Evolutionary conservation across 1,284 basidiomycete species (phyloP), one percentile per base, ranked within the genome.

Genomic region (Trametes pubescens): DNA sequence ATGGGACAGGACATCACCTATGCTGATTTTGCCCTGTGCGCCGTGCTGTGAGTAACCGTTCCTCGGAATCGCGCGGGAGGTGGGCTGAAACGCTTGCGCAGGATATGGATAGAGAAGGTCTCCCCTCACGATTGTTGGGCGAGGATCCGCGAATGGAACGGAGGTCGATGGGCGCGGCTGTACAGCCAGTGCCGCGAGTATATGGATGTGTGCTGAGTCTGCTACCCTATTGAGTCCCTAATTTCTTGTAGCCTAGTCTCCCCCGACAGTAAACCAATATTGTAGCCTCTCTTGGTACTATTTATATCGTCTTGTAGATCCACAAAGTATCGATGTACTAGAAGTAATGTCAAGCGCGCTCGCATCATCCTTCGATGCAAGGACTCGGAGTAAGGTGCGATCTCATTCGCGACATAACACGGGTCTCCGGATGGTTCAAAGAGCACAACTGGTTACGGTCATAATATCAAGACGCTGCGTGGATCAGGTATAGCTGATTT

Each of bases 21-120:
- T 69, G 88, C 88, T 0, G 90, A 91, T 69, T 91, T 91, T 71
- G 85, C 87, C 2, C 75, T 91, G 22, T 90, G 88, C 69, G 85
- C 90, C 0, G 63, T 69, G 1, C 59, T 69, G 67, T 69, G 52
- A 65, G 67, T 65, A 14, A 10, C 18, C 16, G 1, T 2, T 35
- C 26, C n/a, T n/a, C n/a, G n/a, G 24, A 10, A 11, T 7, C 6
- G 34, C 9, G 7, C 8, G 6, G 16, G n/a, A 9, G 24, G n/a
- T 51, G 32, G 34, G 3, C 44, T 38, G n/a, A 32, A 14, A 1
- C 22, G 2, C 16, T 4, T 22, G 18, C 22, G 6, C 32, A 69
- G 67, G 8, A 81, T 89, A 51, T 89, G 87, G 87, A 85, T 90
- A 44, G 85, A 89, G 72, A 80, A 82, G 59, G 83, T 89, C 69